Conservation (phyloP, 345 rosid genomes). For the Ceriops zippeliana region DNA sequence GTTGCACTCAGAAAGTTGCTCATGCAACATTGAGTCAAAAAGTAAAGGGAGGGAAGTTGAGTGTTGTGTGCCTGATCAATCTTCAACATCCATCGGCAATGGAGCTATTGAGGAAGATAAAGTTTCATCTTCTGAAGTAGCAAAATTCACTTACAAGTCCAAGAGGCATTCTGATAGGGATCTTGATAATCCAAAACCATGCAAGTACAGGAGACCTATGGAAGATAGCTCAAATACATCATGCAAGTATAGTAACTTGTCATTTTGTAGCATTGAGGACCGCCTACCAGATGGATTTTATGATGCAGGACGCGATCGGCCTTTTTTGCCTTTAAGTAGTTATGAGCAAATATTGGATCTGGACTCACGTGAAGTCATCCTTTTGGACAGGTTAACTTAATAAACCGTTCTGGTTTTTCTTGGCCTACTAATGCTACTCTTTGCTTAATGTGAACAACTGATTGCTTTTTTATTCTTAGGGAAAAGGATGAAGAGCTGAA, state of each 20-base stretch:
- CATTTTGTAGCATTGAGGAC: slow-evolving; percentile 78
- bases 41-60: slow-evolving; percentile 29
- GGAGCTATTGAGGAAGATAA: slow-evolving; percentile 36
- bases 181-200: slow-evolving; percentile 83
- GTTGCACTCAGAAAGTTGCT: slow-evolving; percentile 28
- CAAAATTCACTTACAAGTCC: slow-evolving; percentile 37
- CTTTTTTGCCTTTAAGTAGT: slow-evolving; percentile 60
- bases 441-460: background rate
- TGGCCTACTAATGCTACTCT: background rate
- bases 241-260: slow-evolving; percentile 55
- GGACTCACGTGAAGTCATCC: slow-evolving; percentile 94
- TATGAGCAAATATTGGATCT: slow-evolving; percentile 59
- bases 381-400: slow-evolving; percentile 73
- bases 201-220: slow-evolving; percentile 58
- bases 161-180: slow-evolving; percentile 74
- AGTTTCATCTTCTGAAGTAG: slow-evolving; percentile 42
- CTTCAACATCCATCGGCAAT: slow-evolving; percentile 36
- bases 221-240: slow-evolving; percentile 47
- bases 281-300: slow-evolving; percentile 83
- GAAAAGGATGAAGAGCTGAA: slow-evolving; percentile 81
- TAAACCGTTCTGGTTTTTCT: background rate
- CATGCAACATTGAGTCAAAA: slow-evolving; percentile 22
- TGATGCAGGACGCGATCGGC: slow-evolving; percentile 97
- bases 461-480: slow-evolving; percentile 33
- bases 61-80: slow-evolving; percentile 33